Percentiles rank a stretch among this genome's conserved stretches.
These are phyloP conservation scores for Corylus americana DNA, from an alignment of 306 rosid genomes.

Conservation along the genomic window DNA sequence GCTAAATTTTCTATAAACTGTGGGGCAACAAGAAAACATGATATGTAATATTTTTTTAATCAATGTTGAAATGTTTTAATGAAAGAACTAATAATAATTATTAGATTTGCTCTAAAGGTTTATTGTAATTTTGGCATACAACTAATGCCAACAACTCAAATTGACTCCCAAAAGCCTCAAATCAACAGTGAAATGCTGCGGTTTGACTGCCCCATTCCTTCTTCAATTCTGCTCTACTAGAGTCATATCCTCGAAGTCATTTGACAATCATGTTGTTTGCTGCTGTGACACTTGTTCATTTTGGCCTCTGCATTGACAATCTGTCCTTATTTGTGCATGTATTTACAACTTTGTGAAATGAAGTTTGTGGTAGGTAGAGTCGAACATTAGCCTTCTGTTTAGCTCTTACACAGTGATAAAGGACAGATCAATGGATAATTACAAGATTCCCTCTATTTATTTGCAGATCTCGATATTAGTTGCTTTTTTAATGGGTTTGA, in stretches of 20 bases:
- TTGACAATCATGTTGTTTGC: not conserved
- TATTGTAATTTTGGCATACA: not conserved
- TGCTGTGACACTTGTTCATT: not conserved
- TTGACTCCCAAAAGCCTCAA: too few relatives aligned
- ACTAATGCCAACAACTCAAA: not conserved
- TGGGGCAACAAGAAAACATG: not conserved
- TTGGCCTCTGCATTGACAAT: not conserved
- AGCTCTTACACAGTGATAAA: too few relatives aligned
- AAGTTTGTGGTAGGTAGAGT: too few relatives aligned
- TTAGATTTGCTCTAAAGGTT: not conserved
- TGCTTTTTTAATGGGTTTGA: constrained; percentile 4
- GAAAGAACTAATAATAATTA: too few relatives aligned
- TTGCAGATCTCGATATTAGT: not conserved
- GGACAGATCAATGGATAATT: too few relatives aligned
- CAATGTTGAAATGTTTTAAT: too few relatives aligned
- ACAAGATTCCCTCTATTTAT: too few relatives aligned
- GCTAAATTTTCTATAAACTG: too few relatives aligned
- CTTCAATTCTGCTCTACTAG: not conserved
- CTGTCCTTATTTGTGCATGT: too few relatives aligned
- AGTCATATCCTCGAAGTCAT: not conserved
- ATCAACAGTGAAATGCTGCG: not conserved
- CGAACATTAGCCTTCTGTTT: too few relatives aligned
- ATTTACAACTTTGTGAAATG: too few relatives aligned
- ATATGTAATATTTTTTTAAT: too few relatives aligned
- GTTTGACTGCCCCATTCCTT: not conserved